Evolutionary conservation across 202 grass and related monocot genomes (phyloP).

Genomic region (Schoenoplectus tabernaemontani): DNA sequence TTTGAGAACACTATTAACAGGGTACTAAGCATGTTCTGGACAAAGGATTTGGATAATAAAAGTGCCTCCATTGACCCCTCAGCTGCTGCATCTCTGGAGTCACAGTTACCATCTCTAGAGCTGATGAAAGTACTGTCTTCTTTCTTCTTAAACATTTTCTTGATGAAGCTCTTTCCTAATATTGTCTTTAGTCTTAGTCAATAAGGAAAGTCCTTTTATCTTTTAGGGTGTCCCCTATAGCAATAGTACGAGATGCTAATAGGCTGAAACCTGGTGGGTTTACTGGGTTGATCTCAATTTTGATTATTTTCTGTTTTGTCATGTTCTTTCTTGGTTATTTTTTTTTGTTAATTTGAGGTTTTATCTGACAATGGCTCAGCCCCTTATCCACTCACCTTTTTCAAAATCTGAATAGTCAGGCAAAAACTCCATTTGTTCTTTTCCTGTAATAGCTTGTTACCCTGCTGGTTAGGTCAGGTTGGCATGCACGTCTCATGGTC

Average conservation of each 20-base stretch:
- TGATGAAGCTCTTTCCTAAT: background rate
- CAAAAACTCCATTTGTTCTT: background rate
- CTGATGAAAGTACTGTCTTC: constrained; percentile 2
- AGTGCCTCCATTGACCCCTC: constrained; percentile 3
- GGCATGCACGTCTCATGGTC: background rate
- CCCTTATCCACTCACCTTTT: too few species aligned
- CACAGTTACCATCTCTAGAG: constrained; percentile 7
- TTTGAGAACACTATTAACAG: constrained; percentile 3
- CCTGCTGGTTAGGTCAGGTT: background rate
- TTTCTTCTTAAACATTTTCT: background rate
- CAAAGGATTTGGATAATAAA: constrained; percentile 12
- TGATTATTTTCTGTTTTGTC: background rate
- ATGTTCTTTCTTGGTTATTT: too few species aligned
- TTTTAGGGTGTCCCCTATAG: background rate
- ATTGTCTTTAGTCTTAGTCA: background rate
- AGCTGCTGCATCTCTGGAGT: background rate
- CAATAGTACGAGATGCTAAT: background rate
- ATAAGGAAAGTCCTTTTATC: background rate
- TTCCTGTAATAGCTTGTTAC: background rate
- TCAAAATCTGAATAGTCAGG: background rate
- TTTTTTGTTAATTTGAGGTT: too few species aligned
- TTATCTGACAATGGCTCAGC: background rate
- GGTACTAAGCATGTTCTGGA: constrained; percentile 20
- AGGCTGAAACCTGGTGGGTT: background rate
- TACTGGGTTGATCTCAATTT: background rate